Percentiles rank a stretch among this genome's conserved stretches.
Evolutionary conservation across 2,329 filamentous ascomycete species (phyloP).

Genomic region (Penicillium sp.): DNA sequence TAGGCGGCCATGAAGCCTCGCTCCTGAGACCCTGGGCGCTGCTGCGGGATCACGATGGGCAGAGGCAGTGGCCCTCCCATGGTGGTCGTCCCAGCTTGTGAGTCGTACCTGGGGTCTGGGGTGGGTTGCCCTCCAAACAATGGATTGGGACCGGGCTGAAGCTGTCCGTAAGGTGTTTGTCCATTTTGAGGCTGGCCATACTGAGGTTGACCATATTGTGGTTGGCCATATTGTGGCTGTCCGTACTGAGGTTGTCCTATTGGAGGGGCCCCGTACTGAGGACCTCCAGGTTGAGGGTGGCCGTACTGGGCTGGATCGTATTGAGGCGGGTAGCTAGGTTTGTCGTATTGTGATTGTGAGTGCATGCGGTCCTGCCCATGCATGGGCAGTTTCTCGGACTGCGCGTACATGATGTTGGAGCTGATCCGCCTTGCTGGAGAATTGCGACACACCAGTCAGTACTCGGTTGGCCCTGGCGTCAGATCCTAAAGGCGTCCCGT

Average conservation of each 20-base stretch:
- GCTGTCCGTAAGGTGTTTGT: neutral
- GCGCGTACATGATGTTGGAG: neutral
- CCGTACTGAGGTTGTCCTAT: neutral
- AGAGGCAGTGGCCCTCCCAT: neutral
- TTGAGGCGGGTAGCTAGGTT: neutral
- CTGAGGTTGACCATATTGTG: neutral
- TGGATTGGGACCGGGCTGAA: neutral
- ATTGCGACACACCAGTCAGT: neutral
- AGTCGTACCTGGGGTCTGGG: neutral
- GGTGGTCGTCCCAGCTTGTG: neutral
- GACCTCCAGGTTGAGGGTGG: neutral
- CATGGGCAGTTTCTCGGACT: neutral
- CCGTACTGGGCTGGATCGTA: neutral
- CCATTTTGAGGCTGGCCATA: neutral
- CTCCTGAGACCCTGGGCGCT: constrained; percentile 4
- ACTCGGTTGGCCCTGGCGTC: neutral
- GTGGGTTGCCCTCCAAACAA: neutral
- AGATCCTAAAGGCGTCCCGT: neutral
- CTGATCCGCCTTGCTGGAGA: neutral
- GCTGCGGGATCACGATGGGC: constrained; percentile 6
- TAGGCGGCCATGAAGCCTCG: constrained; percentile 9
- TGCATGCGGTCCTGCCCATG: neutral
- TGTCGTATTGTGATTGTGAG: neutral
- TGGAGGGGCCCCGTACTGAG: neutral
- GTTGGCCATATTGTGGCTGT: neutral